These are phyloP conservation scores for Pseudisothecium myosuroides DNA, from an alignment of 225 moss, liverwort and hornwort species.

Conservation along the genomic window DNA sequence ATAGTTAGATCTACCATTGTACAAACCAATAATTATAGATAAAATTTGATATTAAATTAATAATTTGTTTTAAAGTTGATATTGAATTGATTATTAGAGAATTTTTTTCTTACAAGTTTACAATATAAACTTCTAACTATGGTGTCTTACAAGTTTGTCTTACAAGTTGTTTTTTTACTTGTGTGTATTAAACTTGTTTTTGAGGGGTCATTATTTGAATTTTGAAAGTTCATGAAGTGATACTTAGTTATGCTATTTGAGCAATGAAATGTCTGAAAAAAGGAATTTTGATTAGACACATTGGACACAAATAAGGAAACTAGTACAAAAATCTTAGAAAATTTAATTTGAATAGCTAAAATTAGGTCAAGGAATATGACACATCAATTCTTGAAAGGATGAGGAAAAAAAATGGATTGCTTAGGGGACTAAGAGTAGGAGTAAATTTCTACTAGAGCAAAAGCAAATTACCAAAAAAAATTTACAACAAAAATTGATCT, in stretches of 20 bases:
- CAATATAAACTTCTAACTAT: neutral
- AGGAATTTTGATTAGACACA: neutral
- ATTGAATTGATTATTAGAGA: accelerated
- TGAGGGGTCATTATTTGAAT: neutral
- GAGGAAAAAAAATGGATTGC: neutral
- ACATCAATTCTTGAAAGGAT: neutral
- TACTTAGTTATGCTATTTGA: neutral
- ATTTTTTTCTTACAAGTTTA: neutral
- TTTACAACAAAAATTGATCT: no score
- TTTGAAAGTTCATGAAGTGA: neutral
- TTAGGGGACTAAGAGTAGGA: neutral
- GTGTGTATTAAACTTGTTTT: neutral
- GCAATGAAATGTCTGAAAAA: neutral
- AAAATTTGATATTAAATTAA: no score
- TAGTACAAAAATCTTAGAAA: neutral
- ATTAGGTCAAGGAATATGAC: neutral
- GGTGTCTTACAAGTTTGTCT: neutral
- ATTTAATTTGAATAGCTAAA: neutral
- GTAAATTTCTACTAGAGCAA: neutral
- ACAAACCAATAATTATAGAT: neutral
- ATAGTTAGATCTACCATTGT: neutral
- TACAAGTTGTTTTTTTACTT: neutral
- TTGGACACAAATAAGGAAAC: neutral
- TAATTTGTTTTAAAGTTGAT: neutral
- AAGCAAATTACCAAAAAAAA: neutral